Evolutionary conservation across 768 basidiomycete genomes (phyloP).

Genomic region (Leccinum subtestaceum): DNA sequence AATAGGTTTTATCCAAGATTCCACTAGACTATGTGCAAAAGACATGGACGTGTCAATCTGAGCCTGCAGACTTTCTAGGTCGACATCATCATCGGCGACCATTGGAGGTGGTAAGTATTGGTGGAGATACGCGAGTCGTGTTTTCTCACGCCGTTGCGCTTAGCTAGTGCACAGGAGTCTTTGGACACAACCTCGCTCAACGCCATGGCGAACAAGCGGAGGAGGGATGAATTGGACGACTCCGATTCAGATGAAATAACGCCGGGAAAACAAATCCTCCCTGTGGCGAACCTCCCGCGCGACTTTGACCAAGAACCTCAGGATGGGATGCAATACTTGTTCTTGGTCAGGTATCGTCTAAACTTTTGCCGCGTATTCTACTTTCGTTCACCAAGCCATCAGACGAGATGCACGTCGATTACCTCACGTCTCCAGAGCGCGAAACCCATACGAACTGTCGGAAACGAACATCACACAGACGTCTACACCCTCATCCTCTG

Average conservation of each 20-base stretch:
- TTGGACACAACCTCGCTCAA: background rate
- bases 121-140: background rate
- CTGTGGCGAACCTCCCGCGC: slow-evolving; percentile 75
- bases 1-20: slow-evolving; percentile 72
- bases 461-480: slow-evolving; percentile 25
- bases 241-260: slow-evolving; percentile 60
- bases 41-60: slow-evolving; percentile 81
- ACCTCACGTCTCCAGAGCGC: slow-evolving; percentile 61
- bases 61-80: slow-evolving; percentile 71
- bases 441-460: slow-evolving; percentile 62
- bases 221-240: slow-evolving; percentile 47
- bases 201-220: slow-evolving; percentile 48
- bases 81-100: slow-evolving; percentile 54
- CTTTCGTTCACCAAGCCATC: slow-evolving; percentile 8
- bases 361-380: background rate
- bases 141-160: slow-evolving; percentile 21
- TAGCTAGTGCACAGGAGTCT: background rate
- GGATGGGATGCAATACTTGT: slow-evolving; percentile 79
- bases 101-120: slow-evolving; percentile 4
- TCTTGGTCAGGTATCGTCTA: slow-evolving; percentile 65
- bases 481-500: slow-evolving; percentile 22
- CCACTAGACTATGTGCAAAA: slow-evolving; percentile 66
- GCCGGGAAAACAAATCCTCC: slow-evolving; percentile 69
- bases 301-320: slow-evolving; percentile 62
- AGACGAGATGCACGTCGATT: slow-evolving; percentile 71